Conservation (phyloP, 129 eudicot species). For the Flaveria ramosissima region DNA sequence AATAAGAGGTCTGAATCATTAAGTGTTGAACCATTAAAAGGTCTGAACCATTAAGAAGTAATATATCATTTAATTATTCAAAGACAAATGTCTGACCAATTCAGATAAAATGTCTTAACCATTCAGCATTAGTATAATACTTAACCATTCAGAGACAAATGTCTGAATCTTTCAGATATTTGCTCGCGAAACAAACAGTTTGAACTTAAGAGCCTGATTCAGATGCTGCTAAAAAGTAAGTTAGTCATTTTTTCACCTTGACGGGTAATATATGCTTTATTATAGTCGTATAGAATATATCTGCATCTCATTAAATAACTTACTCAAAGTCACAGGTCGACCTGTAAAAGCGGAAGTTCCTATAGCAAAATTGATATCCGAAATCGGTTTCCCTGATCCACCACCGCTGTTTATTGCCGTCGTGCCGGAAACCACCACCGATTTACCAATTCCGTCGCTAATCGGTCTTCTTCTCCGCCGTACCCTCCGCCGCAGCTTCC, state of each 20-base stretch:
- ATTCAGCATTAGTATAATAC: too few species aligned
- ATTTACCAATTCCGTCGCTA: slow-evolving; percentile 25
- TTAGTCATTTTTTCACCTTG: background rate
- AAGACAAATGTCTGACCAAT: too few species aligned
- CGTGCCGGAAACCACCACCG: slow-evolving; percentile 22
- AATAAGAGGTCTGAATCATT: too few species aligned
- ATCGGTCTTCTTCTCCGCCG: slow-evolving; percentile 21
- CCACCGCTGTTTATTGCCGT: slow-evolving; percentile 13
- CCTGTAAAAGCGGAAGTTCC: slow-evolving; percentile 33
- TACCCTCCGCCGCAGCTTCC: slow-evolving; percentile 12
- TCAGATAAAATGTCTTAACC: too few species aligned
- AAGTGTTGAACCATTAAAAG: too few species aligned
- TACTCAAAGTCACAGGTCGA: slow-evolving; percentile 7
- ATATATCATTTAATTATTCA: too few species aligned
- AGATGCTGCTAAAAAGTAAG: too few species aligned
- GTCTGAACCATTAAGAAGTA: too few species aligned
- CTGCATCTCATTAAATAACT: background rate
- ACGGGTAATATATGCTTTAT: background rate
- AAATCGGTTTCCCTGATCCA: slow-evolving; percentile 24
- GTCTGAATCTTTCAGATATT: too few species aligned
- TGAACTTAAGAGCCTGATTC: too few species aligned
- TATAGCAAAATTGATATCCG: slow-evolving; percentile 29
- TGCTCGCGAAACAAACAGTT: too few species aligned
- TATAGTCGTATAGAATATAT: background rate
- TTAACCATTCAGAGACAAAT: too few species aligned